Percentiles rank a stretch among this genome's conserved stretches.
These are phyloP conservation scores for Beauveria caledonica DNA, from an alignment of 2,329 filamentous ascomycete genomes.

Conservation along the genomic window DNA sequence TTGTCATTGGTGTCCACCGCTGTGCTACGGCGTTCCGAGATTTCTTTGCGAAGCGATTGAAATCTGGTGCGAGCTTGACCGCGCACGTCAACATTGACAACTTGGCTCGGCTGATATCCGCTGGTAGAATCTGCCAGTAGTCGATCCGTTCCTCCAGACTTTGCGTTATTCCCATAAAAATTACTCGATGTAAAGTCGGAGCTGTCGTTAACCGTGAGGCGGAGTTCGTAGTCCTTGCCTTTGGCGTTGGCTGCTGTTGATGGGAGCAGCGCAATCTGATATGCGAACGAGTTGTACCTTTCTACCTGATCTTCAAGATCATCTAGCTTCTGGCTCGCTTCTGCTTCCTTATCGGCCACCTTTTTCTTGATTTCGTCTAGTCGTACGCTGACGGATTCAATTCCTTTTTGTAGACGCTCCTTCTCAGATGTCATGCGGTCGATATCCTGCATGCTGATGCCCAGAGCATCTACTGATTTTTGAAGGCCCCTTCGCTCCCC, in stretches of 20 bases:
- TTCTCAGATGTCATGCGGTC: conserved; percentile 97
- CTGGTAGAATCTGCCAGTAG: conserved; percentile 73
- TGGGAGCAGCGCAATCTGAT: conserved; percentile 88
- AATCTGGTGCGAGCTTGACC: conserved; percentile 75
- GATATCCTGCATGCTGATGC: conserved; percentile 95
- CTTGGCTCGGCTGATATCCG: conserved; percentile 82
- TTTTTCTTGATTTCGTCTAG: conserved; percentile 80
- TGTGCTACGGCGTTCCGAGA: conserved; percentile 76
- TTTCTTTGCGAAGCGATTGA: conserved; percentile 71
- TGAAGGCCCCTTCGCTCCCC: conserved; percentile 74
- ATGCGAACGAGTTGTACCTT: conserved; percentile 87
- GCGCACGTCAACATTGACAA: conserved; percentile 82
- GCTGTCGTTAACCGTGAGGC: conserved; percentile 69
- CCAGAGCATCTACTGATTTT: conserved; percentile 80
- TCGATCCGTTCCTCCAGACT: conserved; percentile 53
- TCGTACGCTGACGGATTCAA: conserved; percentile 66
- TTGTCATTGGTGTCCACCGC: conserved; percentile 88
- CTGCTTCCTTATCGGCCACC: conserved; percentile 78
- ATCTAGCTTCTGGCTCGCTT: conserved; percentile 77
- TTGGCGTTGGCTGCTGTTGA: conserved; percentile 77
- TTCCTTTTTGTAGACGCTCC: conserved; percentile 82
- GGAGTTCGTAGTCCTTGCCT: conserved; percentile 75
- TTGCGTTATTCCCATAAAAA: conserved; percentile 29
- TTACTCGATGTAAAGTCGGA: conserved; percentile 67
- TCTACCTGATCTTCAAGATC: conserved; percentile 88